Evolutionary conservation across 345 rosid genomes (phyloP).

Genomic region (thale cress (Arabidopsis thaliana)): DNA sequence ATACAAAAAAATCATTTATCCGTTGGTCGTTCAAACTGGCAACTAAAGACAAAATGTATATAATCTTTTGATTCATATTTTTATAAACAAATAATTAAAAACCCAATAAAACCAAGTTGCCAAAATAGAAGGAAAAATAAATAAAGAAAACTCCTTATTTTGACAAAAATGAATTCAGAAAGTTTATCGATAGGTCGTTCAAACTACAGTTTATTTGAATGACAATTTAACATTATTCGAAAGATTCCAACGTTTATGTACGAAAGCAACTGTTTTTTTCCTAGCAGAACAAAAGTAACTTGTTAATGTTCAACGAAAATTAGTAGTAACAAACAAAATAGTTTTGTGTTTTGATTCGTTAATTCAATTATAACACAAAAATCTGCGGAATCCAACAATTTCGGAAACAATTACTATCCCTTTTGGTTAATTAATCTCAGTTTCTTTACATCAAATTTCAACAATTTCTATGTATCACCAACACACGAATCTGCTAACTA

Average conservation of each 20-base stretch:
- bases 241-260: constrained; percentile 9
- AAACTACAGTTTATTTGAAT: constrained; percentile 23
- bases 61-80: neutral
- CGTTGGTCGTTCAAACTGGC: neutral
- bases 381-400: constrained; percentile 4
- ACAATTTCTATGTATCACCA: constrained; percentile 37
- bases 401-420: constrained; percentile 2
- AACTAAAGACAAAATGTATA: constrained; percentile 12
- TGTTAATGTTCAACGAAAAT: constrained; percentile 1
- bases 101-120: constrained; percentile 27
- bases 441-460: constrained; percentile 26
- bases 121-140: constrained; percentile 16
- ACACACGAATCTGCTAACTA: constrained; percentile 21
- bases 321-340: neutral
- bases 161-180: constrained; percentile 34
- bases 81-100: neutral
- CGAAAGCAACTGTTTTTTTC: constrained; percentile 19
- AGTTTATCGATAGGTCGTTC: constrained; percentile 27
- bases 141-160: constrained; percentile 15
- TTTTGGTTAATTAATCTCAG: constrained; percentile 5
- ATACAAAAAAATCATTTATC: neutral
- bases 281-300: neutral
- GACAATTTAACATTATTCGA: constrained; percentile 19
- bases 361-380: constrained; percentile 11
- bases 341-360: neutral